These are phyloP conservation scores for Monosporascus sp. DNA, from an alignment of 2,329 filamentous ascomycete species.

Conservation along the genomic window DNA sequence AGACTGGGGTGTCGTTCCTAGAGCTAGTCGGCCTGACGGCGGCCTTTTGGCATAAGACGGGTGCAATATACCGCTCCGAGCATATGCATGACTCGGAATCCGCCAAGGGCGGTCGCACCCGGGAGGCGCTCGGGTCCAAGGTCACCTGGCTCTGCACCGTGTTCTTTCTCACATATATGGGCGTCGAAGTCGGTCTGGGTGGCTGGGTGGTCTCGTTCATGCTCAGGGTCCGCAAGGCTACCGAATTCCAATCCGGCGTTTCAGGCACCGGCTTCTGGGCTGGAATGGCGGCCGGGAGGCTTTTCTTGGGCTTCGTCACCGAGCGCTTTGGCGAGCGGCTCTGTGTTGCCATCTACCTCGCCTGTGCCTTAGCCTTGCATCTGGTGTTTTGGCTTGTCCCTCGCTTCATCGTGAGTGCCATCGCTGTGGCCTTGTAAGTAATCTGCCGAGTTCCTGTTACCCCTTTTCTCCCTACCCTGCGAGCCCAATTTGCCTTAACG, in stretches of 20 bases:
- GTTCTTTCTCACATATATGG: slow-evolving; percentile 76
- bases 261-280: slow-evolving; percentile 80
- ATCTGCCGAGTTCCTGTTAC: too few relatives aligned
- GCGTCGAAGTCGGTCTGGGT: slow-evolving; percentile 68
- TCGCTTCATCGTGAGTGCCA: slow-evolving; percentile 65
- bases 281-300: slow-evolving; percentile 68
- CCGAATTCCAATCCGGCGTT: slow-evolving; percentile 67
- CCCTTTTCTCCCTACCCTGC: too few relatives aligned
- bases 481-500: too few relatives aligned
- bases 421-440: slow-evolving; percentile 55
- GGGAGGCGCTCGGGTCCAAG: slow-evolving; percentile 37
- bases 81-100: slow-evolving; percentile 18
- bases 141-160: slow-evolving; percentile 68
- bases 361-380: slow-evolving; percentile 57
- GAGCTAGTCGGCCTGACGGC: slow-evolving; percentile 47
- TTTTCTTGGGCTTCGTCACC: slow-evolving; percentile 72
- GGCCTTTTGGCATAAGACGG: slow-evolving; percentile 62
- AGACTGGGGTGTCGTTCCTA: slow-evolving; percentile 41
- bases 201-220: slow-evolving; percentile 84
- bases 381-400: slow-evolving; percentile 79
- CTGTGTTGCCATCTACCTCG: slow-evolving; percentile 58
- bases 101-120: slow-evolving; percentile 39
- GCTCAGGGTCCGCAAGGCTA: slow-evolving; percentile 67
- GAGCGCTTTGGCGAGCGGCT: slow-evolving; percentile 67
- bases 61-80: slow-evolving; percentile 45